Conservation (phyloP, 495 filamentous ascomycete species). For the Parathielavia hyrcaniae region DNA sequence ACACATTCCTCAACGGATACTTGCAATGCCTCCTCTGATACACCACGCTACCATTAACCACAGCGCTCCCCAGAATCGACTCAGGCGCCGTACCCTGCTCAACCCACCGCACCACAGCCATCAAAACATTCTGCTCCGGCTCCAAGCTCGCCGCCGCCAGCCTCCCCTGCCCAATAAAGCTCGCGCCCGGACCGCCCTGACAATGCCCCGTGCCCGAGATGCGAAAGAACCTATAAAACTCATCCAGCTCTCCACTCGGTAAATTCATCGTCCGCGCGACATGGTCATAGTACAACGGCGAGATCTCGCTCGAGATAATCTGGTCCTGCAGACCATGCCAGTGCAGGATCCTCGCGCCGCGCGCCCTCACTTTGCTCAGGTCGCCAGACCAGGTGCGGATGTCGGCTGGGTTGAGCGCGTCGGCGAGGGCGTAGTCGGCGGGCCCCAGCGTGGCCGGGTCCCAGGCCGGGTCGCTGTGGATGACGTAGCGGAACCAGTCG, state of each 20-base stretch:
- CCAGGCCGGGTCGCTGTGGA: conserved; percentile 24
- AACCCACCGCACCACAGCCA: conserved; percentile 50
- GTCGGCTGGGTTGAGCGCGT: conserved; percentile 6
- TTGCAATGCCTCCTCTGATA: conserved; percentile 7
- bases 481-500: conserved; percentile 16
- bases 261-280: conserved; percentile 32
- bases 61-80: conserved; percentile 43
- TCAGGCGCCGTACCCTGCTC: conserved; percentile 42
- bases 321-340: conserved; percentile 54
- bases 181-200: conserved; percentile 22
- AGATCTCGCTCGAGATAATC: conserved; percentile 41
- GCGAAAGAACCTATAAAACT: conserved; percentile 38
- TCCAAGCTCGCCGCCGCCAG: conserved; percentile 31
- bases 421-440: conserved; percentile 10
- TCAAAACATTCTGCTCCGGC: conserved; percentile 41
- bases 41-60: conserved; percentile 2
- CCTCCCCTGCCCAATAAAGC: not conserved
- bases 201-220: conserved; percentile 47
- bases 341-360: conserved; percentile 50
- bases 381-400: conserved; percentile 35
- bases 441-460: conserved; percentile 40
- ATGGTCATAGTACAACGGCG: conserved; percentile 42
- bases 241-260: not conserved
- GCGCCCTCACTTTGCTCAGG: conserved; percentile 37
- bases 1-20: conserved; percentile 1